Conservation (phyloP, 23 red algal genomes). For the Gracilaria domingensis region DNA sequence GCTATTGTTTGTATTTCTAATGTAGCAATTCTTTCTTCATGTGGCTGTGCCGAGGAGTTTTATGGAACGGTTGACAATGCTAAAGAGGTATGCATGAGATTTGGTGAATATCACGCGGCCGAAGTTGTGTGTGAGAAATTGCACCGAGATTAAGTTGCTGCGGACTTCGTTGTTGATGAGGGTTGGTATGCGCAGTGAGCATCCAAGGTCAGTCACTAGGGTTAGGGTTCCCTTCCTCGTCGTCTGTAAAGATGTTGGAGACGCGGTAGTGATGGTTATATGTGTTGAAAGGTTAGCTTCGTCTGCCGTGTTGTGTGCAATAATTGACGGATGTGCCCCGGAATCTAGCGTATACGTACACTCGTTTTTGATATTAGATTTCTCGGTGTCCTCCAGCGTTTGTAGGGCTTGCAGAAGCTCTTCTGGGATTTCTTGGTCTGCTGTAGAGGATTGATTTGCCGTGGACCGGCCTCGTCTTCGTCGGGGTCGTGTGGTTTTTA, state of each 20-base stretch:
- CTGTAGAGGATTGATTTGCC: neutral
- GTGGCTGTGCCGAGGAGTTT: too few relatives aligned
- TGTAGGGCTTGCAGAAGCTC: constrained; percentile 1
- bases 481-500: neutral
- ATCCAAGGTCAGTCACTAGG: neutral
- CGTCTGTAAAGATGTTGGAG: neutral
- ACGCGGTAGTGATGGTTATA: neutral
- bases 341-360: constrained; percentile 1
- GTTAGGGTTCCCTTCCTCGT: neutral
- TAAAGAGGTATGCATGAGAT: neutral
- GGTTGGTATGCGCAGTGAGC: neutral
- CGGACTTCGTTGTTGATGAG: neutral
- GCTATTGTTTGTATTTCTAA: too few relatives aligned
- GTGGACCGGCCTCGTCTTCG: neutral
- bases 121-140: neutral
- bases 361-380: neutral
- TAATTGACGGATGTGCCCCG: neutral
- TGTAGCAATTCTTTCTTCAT: too few relatives aligned
- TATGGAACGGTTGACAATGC: neutral
- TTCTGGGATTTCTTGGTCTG: neutral
- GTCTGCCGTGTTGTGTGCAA: neutral
- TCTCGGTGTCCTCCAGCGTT: neutral
- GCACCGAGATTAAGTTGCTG: neutral
- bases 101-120: neutral
- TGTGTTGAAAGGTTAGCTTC: neutral